Base-by-base conservation (phyloP, 495 filamentous ascomycete species). In the Trichocladium antarcticum region DNA sequence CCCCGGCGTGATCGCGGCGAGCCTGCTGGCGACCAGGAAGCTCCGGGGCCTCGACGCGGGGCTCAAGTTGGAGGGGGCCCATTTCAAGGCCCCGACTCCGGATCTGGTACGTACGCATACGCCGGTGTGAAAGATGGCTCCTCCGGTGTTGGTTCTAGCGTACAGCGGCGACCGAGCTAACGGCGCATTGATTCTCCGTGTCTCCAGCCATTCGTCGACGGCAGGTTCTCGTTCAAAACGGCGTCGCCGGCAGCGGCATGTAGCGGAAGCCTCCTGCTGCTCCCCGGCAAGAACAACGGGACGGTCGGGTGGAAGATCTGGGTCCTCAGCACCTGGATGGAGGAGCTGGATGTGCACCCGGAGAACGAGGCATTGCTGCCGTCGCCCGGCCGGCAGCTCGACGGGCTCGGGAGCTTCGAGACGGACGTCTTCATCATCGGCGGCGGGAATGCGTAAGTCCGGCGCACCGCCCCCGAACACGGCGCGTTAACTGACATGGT, bases 371-470 rank as follows among this genome's bases (percentile, higher is more conserved):
- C 36, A 0, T 37, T 58, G n/a, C 61, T 68, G 1, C 27, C 17
- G 14, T 22, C 38, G 5, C 58, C 63, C 5, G 53, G 53, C 9
- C 50, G 46, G 24, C 15, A 55, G 3, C 46, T 61, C 5, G 40
- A 49, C 22, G 49, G 35, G 2, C n/a, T 52, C 6, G 50, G 58
- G 12, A 42, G 47, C 12, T 32, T 61, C 7, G 54, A 61, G 17
- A 63, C 63, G 0, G 61, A 66, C 21, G 65, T 68, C 27, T 47
- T 66, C 9, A 63, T 68, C 44, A 51, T 68, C 20, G 63, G 65
- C 5, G 63, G 48, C 9, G 65, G 65, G 28, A 63, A 60, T 24
- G 45, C 62, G 63, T 64, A 51, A 60, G 57, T 45, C 22, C 11
- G 31, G 20, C 3, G 37, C 37, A 24, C 37, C 24, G n/a, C n/a